Base-by-base conservation (phyloP, 352 stramenopile genomes). In the Pythium brachiatum region DNA sequence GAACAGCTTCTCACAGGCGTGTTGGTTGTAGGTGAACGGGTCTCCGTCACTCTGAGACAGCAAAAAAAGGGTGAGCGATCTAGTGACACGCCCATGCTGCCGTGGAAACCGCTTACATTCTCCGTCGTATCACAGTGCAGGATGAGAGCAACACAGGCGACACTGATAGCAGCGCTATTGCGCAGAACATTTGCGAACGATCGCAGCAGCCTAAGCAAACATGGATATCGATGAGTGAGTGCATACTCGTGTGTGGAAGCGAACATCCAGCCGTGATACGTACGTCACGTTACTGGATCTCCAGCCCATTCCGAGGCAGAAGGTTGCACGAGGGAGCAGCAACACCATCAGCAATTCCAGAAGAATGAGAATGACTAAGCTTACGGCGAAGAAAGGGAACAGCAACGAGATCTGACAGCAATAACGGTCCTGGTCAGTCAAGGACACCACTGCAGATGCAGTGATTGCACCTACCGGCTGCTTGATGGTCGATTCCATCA, bases 311-410 rank as follows among this genome's bases (percentile, higher is more conserved):
- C 79, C 76, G 11, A 89, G 59, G 41, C 70, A 73, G 53, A 70
- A 76, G 29, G 73, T 84, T 20, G 88, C 65, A 9, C 81, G 74
- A 29, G 76, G 80, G 9, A 93, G 64, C 27, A 85, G 78, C 7
- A 89, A 70, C 55, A 74, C 72, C 76, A 89, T 86, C 23, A 90
- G 56, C 58, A 90, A 64, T 52, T 95, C 83, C 9, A 95, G 72
- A 2, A 82, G 50, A 21, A 90, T 76, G 13, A 95, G 67, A 38
- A 92, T 88, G 52, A 85, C 70, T 43, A 95, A 89, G 58, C 78
- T 92, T 23, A 83, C 77, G 11, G 78, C 92, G 65, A 95, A 95
- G 60, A 95, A 94, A 8, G 86, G 86, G 29, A 95, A 92, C 15
- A 95, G 57, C 13, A 95, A 71, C 68, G 86, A 90, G 23, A 95